Percentiles rank a stretch among this genome's conserved stretches.
These are phyloP conservation scores for Aulographum hederae DNA, from an alignment of 2,329 filamentous ascomycete species.

Conservation along the genomic window DNA sequence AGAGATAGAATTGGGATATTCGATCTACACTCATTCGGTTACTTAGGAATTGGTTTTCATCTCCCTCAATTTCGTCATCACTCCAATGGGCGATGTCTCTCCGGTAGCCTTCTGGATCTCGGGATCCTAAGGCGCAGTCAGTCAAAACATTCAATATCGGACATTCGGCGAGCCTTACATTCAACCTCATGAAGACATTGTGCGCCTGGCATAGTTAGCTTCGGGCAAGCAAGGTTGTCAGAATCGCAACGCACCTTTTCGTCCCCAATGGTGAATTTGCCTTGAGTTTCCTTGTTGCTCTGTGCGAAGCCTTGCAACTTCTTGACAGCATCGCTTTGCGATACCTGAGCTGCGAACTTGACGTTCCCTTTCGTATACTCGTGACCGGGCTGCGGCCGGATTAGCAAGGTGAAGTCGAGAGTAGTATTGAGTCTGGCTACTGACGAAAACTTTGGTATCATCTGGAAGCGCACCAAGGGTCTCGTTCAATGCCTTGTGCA, in stretches of 20 bases:
- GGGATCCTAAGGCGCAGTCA: constrained; percentile 65
- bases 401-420: background rate
- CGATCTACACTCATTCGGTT: too few species aligned
- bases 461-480: constrained; percentile 65
- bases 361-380: constrained; percentile 98
- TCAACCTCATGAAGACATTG: constrained; percentile 89
- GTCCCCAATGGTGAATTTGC: constrained; percentile 89
- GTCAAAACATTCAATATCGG: background rate
- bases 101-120: constrained; percentile 70
- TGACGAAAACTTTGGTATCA: constrained; percentile 78
- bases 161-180: too few species aligned
- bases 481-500: constrained; percentile 84
- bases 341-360: constrained; percentile 64
- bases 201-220: too few species aligned
- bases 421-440: too few species aligned
- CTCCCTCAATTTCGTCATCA: constrained; percentile 72
- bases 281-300: constrained; percentile 73
- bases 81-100: constrained; percentile 59
- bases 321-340: constrained; percentile 57
- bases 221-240: constrained; percentile 3
- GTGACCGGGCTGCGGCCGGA: constrained; percentile 68
- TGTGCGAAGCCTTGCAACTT: constrained; percentile 61
- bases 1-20: too few species aligned
- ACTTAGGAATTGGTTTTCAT: too few species aligned
- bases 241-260: constrained; percentile 65